Conservation (phyloP, 208 protist genomes). For the Wallacemonas sp. region DNA sequence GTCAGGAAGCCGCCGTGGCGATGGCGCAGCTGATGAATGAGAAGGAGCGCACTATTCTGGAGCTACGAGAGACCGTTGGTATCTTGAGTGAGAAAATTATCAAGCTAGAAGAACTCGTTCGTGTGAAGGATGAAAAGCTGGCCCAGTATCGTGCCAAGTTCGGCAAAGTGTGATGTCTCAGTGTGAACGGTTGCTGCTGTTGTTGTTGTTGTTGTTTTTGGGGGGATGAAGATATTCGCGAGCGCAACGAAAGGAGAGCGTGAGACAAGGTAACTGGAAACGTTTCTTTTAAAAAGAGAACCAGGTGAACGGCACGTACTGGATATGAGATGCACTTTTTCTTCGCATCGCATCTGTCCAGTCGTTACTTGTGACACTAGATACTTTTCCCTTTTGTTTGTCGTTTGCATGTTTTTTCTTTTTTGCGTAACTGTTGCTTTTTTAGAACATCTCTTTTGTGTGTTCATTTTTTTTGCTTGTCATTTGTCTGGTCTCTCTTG, state of each 20-base stretch:
- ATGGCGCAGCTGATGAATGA: constrained; percentile 67
- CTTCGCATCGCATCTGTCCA: too few species aligned
- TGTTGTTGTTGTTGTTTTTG: too few species aligned
- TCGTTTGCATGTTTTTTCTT: neutral
- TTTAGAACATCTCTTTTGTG: neutral
- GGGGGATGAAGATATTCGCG: too few species aligned
- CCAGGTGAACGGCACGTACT: too few species aligned
- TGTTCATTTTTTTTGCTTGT: constrained; percentile 4
- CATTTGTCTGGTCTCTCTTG: too few species aligned
- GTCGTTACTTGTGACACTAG: neutral
- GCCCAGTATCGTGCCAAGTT: constrained; percentile 71
- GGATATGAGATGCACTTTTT: too few species aligned
- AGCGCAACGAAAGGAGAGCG: too few species aligned
- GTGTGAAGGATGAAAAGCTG: constrained; percentile 96
- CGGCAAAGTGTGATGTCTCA: constrained; percentile 22
- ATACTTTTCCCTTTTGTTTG: neutral
- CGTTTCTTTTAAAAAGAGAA: too few species aligned
- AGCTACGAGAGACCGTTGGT: constrained; percentile 88
- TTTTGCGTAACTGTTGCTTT: neutral
- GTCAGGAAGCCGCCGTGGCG: neutral
- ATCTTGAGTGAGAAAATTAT: constrained; percentile 92
- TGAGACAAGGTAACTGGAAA: too few species aligned
- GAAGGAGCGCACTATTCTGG: constrained; percentile 91
- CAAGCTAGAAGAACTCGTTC: constrained; percentile 96
- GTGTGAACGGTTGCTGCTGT: neutral